Percentiles rank a stretch among this genome's conserved stretches.
These are phyloP conservation scores for Galerina marginata DNA, from an alignment of 768 basidiomycete species.

Conservation along the genomic window DNA sequence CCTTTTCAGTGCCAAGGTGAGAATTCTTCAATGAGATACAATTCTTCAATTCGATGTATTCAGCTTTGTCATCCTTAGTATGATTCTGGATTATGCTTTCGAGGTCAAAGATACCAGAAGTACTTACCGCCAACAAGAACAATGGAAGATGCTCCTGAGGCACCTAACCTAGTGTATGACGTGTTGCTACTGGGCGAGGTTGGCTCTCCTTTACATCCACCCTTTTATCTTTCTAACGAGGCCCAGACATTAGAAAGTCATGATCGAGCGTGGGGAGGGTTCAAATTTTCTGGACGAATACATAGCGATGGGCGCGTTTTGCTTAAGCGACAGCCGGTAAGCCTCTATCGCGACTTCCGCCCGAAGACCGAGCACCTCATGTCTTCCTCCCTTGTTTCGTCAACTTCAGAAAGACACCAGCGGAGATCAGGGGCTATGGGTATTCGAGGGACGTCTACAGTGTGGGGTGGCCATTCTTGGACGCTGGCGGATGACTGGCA, in stretches of 20 bases:
- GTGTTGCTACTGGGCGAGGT: conserved; percentile 47
- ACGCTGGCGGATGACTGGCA: conserved; percentile 50
- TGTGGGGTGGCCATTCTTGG: conserved; percentile 58
- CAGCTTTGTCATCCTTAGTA: conserved; percentile 15
- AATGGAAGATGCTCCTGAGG: neutral
- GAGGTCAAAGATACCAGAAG: conserved; percentile 25
- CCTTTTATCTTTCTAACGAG: conserved; percentile 17
- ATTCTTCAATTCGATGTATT: neutral
- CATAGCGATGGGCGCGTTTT: conserved; percentile 63
- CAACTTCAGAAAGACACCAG: conserved; percentile 44
- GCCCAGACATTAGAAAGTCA: conserved; percentile 56
- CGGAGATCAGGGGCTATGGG: conserved; percentile 53
- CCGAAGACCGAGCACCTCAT: conserved; percentile 1
- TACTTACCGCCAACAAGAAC: conserved; percentile 1
- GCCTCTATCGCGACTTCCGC: conserved; percentile 24
- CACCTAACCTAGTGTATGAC: conserved; percentile 11
- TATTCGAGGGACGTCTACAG: conserved; percentile 61
- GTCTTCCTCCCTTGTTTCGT: conserved; percentile 7
- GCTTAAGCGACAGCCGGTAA: conserved; percentile 66
- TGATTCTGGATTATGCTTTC: conserved; percentile 17
- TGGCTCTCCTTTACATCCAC: conserved; percentile 13
- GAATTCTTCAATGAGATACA: neutral
- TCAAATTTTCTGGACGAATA: conserved; percentile 62
- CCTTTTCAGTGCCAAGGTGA: conserved; percentile 18
- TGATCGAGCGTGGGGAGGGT: conserved; percentile 71